Conservation (phyloP, 1,139 yeast species). For the Kurtzmaniella quercitrusa region DNA sequence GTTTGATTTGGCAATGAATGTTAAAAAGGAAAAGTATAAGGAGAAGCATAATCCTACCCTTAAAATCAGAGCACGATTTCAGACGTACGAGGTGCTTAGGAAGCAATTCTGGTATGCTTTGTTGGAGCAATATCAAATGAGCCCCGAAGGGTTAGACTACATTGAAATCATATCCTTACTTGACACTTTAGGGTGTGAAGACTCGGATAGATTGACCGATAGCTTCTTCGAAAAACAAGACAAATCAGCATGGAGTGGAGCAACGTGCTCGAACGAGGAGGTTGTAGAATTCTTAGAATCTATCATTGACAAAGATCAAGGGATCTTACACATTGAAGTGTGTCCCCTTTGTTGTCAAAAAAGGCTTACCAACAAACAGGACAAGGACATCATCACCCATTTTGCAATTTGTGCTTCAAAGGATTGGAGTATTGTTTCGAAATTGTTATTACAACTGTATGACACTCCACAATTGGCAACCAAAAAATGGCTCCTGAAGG, state of each 20-base stretch:
- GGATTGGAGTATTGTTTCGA: slow-evolving; percentile 69
- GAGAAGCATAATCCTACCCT: slow-evolving; percentile 49
- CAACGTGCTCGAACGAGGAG: slow-evolving; percentile 52
- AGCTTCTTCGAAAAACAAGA: slow-evolving; percentile 40
- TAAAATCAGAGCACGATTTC: slow-evolving; percentile 59
- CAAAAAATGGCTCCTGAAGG: slow-evolving; percentile 83
- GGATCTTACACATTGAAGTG: slow-evolving; percentile 52
- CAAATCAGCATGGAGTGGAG: slow-evolving; percentile 51
- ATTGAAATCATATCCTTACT: slow-evolving; percentile 56
- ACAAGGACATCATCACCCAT: slow-evolving; percentile 74
- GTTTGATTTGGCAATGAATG: slow-evolving; percentile 33
- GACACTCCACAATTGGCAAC: slow-evolving; percentile 82
- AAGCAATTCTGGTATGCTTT: slow-evolving; percentile 68
- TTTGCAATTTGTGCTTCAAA: slow-evolving; percentile 81
- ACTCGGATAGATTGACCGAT: slow-evolving; percentile 44
- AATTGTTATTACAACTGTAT: slow-evolving; percentile 62
- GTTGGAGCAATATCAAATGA: slow-evolving; percentile 49
- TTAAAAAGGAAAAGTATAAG: slow-evolving; percentile 29
- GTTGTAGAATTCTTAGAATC: slow-evolving; percentile 52
- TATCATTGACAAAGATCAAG: slow-evolving; percentile 24
- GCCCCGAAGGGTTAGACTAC: slow-evolving; percentile 37
- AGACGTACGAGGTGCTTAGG: slow-evolving; percentile 62
- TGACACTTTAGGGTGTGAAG: slow-evolving; percentile 58
- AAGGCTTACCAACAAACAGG: slow-evolving; percentile 50
- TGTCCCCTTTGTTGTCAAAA: slow-evolving; percentile 79